Conservation (phyloP, 345 rosid genomes). For the Acer saccharum region DNA sequence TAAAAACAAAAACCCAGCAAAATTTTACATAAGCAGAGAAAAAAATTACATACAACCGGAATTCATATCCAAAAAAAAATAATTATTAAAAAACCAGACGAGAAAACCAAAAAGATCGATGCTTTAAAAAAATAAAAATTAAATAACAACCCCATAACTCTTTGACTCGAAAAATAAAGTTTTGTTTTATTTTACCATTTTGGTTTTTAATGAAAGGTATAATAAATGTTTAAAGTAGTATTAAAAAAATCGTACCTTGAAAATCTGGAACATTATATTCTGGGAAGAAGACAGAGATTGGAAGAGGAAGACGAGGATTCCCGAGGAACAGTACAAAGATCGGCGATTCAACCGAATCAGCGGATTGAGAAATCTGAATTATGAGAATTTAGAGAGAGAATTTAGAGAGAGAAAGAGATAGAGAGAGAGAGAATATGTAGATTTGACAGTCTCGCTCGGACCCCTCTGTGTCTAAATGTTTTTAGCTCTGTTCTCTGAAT, state of each 20-base stretch:
- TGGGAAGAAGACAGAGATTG: slow-evolving; percentile 32
- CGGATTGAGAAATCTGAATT: slow-evolving; percentile 23
- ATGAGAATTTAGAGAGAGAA: slow-evolving; percentile 20
- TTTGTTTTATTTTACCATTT: background rate
- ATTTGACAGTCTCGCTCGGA: slow-evolving; percentile 72
- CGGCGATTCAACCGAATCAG: slow-evolving; percentile 46
- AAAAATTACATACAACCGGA: background rate
- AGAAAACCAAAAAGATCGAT: background rate
- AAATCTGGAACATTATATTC: slow-evolving; percentile 48
- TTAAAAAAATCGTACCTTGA: slow-evolving; percentile 40
- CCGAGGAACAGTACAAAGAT: slow-evolving; percentile 32
- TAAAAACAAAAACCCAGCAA: slow-evolving; percentile 5
- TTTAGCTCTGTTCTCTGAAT: slow-evolving; percentile 19
- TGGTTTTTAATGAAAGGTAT: background rate
- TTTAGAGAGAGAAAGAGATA: slow-evolving; percentile 14
- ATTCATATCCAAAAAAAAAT: background rate
- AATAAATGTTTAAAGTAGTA: background rate
- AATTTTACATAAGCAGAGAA: background rate
- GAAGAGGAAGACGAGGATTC: slow-evolving; percentile 34
- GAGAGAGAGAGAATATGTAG: slow-evolving; percentile 54
- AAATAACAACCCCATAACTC: slow-evolving; percentile 15
- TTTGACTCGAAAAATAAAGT: background rate
- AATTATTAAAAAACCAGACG: background rate
- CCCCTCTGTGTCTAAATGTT: slow-evolving; percentile 40
- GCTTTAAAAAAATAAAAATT: background rate